Base-by-base conservation (phyloP, 202 grass and related monocot genomes). In the Schoenoplectus tabernaemontani region DNA sequence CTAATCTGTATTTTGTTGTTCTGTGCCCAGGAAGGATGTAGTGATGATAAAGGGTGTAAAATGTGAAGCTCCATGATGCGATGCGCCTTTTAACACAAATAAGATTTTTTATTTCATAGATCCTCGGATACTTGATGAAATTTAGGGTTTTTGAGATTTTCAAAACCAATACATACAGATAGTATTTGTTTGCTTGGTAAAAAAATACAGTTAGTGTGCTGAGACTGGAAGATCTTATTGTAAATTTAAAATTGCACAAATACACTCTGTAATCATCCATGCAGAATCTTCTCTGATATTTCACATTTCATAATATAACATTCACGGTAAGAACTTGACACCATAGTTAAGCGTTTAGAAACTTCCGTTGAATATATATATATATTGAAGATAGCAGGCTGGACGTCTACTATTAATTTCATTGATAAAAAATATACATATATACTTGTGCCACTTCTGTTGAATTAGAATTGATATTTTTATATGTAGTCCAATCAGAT, bases 11-110 rank as follows among this genome's bases (percentile, higher is more conserved):
- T 20, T 32, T 80, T 23, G 1, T 7, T 32, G 19, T 56, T 70
- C 11, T 80, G 33, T 78, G 7, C 0, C n/a, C 91, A 88, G 86
- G 81, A 65, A 0, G 88, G 87, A 84, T 93, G 91, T 47, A 88
- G 83, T 82, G 86, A 93, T 60, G 86, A 90, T 62, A 88, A 88
- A 86, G 59, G 4, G 38, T 93, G 91, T 54, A 93, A 90, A 81
- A 88, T 88, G 85, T 86, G 83, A 90, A 62, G 12, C 83, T 22
- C 41, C 30, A 73, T 71, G 81, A 37, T 33, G 1, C n/a, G 17
- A 37, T 39, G 53, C 12, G 1, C 22, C 24, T 76, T 13, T 20
- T 20, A 59, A 57, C 34, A 38, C 12, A 59, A 5, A 13, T 16
- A 16, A 15, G 7, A 0, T 39, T 58, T 77, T 78, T 24, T 8